phyloP scores from a whole-genome alignment of 2,329 filamentous ascomycete species.

The Talaromyces atroroseus region DNA sequence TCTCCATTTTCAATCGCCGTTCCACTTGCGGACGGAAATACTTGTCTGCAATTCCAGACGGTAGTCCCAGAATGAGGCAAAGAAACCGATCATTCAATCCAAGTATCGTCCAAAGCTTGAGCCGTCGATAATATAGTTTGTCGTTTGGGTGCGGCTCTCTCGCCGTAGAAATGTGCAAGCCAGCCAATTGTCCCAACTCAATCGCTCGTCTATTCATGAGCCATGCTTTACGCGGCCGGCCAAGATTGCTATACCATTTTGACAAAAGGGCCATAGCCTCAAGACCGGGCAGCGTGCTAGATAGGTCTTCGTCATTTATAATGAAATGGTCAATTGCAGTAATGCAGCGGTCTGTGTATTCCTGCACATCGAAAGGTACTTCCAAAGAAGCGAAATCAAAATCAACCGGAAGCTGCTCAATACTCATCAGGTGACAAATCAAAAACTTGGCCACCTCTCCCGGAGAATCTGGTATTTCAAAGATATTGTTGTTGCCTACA shows the following conservation, averaged over 20 bases:
- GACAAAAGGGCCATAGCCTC: constrained; percentile 48
- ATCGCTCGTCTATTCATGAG: constrained; percentile 47
- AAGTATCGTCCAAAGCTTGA: constrained; percentile 37
- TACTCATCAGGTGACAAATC: constrained; percentile 41
- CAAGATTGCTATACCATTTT: constrained; percentile 52
- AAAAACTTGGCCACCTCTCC: constrained; percentile 38
- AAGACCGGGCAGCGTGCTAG: constrained; percentile 48
- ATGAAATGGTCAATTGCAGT: constrained; percentile 45
- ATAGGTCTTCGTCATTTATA: constrained; percentile 46
- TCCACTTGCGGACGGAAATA: constrained; percentile 27
- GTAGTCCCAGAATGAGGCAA: constrained; percentile 51
- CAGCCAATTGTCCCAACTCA: constrained; percentile 49
- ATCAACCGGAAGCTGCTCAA: constrained; percentile 37
- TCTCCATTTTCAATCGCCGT: constrained; percentile 17
- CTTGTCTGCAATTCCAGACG: constrained; percentile 35
- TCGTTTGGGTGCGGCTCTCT: constrained; percentile 23
- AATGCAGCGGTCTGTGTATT: constrained; percentile 44
- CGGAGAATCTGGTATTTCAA: constrained; percentile 24
- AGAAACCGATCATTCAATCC: constrained; percentile 46
- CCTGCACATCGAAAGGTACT: constrained; percentile 37
- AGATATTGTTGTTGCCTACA: constrained; percentile 2
- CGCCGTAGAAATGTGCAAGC: constrained; percentile 37
- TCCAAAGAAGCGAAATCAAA: constrained; percentile 32
- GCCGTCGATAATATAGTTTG: constrained; percentile 25
- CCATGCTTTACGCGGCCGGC: constrained; percentile 53